A percentile compares a stretch with the other conserved stretches of the same genome.
phyloP scores from a whole-genome alignment of 805 yeast species.

The Candida peoriensis region DNA sequence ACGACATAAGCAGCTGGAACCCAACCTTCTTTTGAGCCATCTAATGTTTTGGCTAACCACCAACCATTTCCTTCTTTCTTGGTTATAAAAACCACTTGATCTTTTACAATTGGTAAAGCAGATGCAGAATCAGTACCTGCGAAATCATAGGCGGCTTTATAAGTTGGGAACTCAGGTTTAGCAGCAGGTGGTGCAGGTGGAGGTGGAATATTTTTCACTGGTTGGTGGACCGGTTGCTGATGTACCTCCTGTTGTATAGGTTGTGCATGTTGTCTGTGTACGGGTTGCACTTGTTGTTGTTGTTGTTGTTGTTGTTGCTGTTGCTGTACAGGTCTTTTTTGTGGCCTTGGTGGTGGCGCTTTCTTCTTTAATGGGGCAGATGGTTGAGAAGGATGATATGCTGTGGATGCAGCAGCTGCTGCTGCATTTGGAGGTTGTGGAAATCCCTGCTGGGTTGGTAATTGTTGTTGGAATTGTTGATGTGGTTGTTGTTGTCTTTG shows the following conservation, averaged over 20 bases:
- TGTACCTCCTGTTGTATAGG: constrained; percentile 33
- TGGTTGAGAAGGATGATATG: constrained; percentile 28
- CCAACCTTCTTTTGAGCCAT: constrained; percentile 88
- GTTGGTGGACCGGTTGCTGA: constrained; percentile 34
- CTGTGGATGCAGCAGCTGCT: constrained; percentile 34
- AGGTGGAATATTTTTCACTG: constrained; percentile 58
- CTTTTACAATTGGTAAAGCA: constrained; percentile 72
- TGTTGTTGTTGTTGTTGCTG: constrained; percentile 37
- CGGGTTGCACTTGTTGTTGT: constrained; percentile 51
- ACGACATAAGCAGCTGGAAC: constrained; percentile 90
- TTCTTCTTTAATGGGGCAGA: constrained; percentile 24
- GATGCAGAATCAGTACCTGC: constrained; percentile 82
- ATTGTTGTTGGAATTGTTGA: constrained; percentile 7
- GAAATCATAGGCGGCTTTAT: constrained; percentile 81
- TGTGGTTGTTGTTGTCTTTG: constrained; percentile 11
- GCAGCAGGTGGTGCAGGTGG: constrained; percentile 67
- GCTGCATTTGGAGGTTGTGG: constrained; percentile 9
- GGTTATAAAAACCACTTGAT: constrained; percentile 66
- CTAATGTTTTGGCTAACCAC: constrained; percentile 82
- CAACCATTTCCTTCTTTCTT: constrained; percentile 84
- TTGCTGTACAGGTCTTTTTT: constrained; percentile 23
- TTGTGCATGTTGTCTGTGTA: constrained; percentile 21
- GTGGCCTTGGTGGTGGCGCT: constrained; percentile 25
- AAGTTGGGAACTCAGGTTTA: constrained; percentile 68
- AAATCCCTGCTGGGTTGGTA: not conserved